Evolutionary conservation across 2,329 filamentous ascomycete genomes (phyloP).

Genomic region (Xylaria sp.): DNA sequence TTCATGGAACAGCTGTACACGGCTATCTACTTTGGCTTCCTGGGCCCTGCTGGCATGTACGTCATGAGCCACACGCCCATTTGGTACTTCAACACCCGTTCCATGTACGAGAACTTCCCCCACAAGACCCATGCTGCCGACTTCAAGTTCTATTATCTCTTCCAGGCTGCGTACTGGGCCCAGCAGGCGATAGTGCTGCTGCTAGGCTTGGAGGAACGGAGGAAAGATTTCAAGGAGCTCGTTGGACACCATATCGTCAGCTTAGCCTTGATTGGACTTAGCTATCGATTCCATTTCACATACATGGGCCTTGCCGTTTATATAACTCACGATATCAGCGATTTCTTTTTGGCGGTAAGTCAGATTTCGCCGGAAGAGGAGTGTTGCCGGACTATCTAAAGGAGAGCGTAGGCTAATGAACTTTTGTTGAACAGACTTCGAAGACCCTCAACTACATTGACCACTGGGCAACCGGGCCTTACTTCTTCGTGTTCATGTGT

Average conservation of each 20-base stretch:
- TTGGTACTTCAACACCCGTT: conserved; percentile 93
- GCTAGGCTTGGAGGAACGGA: conserved; percentile 88
- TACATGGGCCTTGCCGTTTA: conserved; percentile 95
- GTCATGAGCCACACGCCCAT: conserved; percentile 92
- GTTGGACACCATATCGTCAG: conserved; percentile 93
- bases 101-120: conserved; percentile 91
- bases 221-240: conserved; percentile 95
- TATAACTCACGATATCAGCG: conserved; percentile 92
- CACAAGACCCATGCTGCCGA: conserved; percentile 81
- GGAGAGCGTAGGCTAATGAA: conserved; percentile 32
- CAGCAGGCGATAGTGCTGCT: conserved; percentile 92
- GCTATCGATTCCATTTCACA: conserved; percentile 96
- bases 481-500: conserved; percentile 83
- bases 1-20: conserved; percentile 99
- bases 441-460: conserved; percentile 94
- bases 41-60: conserved; percentile 86
- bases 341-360: conserved; percentile 93
- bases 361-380: background rate
- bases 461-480: conserved; percentile 79
- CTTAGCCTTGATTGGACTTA: conserved; percentile 81
- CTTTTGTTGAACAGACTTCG: conserved; percentile 70
- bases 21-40: conserved; percentile 85
- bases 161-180: conserved; percentile 94
- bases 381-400: background rate
- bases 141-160: conserved; percentile 97